Evolutionary conservation across 2,329 filamentous ascomycete genomes (phyloP), one percentile per base, ranked within the genome.

Genomic region (Monosporascus sp.): DNA sequence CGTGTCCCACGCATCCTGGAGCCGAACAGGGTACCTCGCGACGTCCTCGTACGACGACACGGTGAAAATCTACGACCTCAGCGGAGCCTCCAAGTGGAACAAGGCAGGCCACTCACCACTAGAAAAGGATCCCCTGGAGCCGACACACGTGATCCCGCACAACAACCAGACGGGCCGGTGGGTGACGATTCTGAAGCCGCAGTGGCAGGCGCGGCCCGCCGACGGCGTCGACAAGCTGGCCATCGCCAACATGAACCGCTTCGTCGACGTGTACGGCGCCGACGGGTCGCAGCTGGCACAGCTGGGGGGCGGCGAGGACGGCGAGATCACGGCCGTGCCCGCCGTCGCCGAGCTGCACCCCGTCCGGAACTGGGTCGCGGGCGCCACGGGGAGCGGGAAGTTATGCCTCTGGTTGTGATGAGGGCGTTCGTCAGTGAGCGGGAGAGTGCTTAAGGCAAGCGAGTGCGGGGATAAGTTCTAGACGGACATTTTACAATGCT

Each of bases 231-330:
- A 96, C 58, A 90, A 93, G 56, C 91, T 99, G 63, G 89, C 85
- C 24, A 93, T 99, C 53, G 94, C 90, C 1, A 99, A 97, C 62
- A 97, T 97, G 94, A 96, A 96, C 67, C 84, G 94, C 1, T 97
- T 97, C 62, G 90, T 97, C 1, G 94, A 99, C 65, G 81, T 99
- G 0, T 99, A 88, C 68, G 88, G 87, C 1, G 80, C 85, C 0
- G 82, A 88, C 48, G 94, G 94, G 0, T 86, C 90, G 63, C 93
- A 97, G 68, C 74, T 99, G 4, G 93, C 89, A 0, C 93, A 97
- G 69, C 71, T 96, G 1, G 90, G 87, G 11, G 43, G 43, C 1
- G 90, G 91, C 0, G 90, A 96, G 1, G 89, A 88, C 1, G 27
- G 27, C 27, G 27, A 31, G 27, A 96, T 99, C 61, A 96, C 91